Percentiles rank a stretch among this genome's conserved stretches.
phyloP scores from a whole-genome alignment of 176 grass and related monocot species.

The Triticum timopheevii region DNA sequence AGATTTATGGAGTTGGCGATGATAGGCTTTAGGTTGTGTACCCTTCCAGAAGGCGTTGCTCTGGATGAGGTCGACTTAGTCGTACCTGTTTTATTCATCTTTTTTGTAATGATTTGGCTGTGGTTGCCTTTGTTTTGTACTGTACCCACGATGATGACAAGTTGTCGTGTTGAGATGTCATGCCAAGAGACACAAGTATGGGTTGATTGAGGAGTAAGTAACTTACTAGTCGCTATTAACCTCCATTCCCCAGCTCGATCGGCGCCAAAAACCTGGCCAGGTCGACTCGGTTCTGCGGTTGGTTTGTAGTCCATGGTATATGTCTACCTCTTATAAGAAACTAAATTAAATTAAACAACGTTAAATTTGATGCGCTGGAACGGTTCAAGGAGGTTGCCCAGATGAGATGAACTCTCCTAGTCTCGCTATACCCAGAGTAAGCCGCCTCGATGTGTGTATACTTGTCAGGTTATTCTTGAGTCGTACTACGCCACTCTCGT shows the following conservation, averaged over 20 bases:
- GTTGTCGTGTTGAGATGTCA: background rate
- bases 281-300: background rate
- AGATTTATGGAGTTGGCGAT: background rate
- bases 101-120: too few relatives aligned
- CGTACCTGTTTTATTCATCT: too few relatives aligned
- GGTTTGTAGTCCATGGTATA: background rate
- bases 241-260: background rate
- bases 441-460: background rate
- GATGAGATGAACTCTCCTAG: conserved; percentile 4
- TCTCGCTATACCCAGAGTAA: background rate
- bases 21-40: too few relatives aligned
- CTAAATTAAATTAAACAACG: background rate
- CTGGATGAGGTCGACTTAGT: too few relatives aligned
- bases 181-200: background rate
- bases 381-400: background rate
- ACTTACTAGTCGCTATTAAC: background rate
- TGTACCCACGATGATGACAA: too few relatives aligned
- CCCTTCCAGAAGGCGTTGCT: too few relatives aligned
- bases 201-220: background rate
- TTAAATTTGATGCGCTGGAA: background rate
- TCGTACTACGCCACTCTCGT: too few relatives aligned
- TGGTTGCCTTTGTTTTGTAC: too few relatives aligned
- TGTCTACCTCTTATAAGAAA: too few relatives aligned
- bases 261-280: background rate
- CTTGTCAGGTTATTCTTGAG: too few relatives aligned